Evolutionary conservation across 192 early-diverging fungal species (phyloP), one percentile per base, ranked within the genome.

Genomic region (Linnemannia hyalina): DNA sequence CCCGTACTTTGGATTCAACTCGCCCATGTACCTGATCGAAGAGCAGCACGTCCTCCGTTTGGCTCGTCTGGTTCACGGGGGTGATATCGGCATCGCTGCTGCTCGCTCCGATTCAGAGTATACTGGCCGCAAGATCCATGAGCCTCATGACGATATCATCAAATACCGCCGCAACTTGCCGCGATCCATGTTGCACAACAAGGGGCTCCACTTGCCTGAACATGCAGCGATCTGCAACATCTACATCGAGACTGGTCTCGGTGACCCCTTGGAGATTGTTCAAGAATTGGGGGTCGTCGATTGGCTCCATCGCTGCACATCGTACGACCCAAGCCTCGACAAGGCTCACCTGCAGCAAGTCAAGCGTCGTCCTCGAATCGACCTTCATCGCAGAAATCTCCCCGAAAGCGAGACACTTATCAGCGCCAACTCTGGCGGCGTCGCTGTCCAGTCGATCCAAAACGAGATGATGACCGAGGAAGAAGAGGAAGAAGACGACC

Each of bases 11-110:
- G 29, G 72, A 6, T 2, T 5, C 32, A n/a, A 49, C 26, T 74
- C 72, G 5, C 47, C 72, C 22, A 74, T 74, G 72, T 74, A 74
- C 46, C 47, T 74, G 10, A 54, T 74, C 15, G 72, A 74, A 26
- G 72, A 74, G 35, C 72, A 74, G 29, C 22, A 54, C 20, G 47
- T 74, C 23, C 46, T 74, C 13, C 47, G 42, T 26, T 47, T 74
- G 3, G 72, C 72, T 11, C 47, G 47, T 16, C 72, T 54, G 52
- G 47, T 74, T 0, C 72, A 74, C 42, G 72, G 72, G n/a, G 72
- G 72, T 52, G 46, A 52, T 49, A 32, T 49, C 29, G 72, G 72
- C 26, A 44, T 74, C 16, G 72, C 46, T 52, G 47, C 47, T 16
- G 42, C 29, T 16, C 72, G 72, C 22, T 44, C 72, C 72, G 47